These are phyloP conservation scores for Rubus idaeus DNA, from an alignment of 306 rosid species.

Conservation along the genomic window DNA sequence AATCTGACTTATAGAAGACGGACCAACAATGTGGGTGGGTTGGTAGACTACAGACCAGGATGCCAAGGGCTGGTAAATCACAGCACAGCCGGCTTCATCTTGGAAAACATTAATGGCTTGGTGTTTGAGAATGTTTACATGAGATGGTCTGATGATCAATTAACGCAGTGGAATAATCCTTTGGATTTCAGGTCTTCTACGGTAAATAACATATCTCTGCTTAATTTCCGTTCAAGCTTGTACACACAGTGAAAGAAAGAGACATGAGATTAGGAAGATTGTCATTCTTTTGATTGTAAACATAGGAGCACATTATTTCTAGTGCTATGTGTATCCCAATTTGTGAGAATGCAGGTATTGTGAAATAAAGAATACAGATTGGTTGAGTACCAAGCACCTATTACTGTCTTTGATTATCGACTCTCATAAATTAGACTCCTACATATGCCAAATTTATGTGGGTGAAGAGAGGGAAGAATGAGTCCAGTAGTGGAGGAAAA, in stretches of 20 bases:
- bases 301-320: background rate
- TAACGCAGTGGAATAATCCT: slow-evolving; percentile 67
- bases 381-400: too few relatives aligned
- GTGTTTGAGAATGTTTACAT: slow-evolving; percentile 69
- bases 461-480: too few relatives aligned
- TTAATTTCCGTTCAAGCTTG: slow-evolving; percentile 60
- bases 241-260: slow-evolving; percentile 17
- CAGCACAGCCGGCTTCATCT: slow-evolving; percentile 62
- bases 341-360: background rate
- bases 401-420: too few relatives aligned
- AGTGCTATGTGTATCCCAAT: background rate
- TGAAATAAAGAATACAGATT: slow-evolving; percentile 5
- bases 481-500: too few relatives aligned
- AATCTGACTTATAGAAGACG: slow-evolving; percentile 60
- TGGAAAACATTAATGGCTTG: slow-evolving; percentile 81
- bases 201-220: slow-evolving; percentile 62
- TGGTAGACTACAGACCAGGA: slow-evolving; percentile 85
- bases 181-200: slow-evolving; percentile 74
- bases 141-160: slow-evolving; percentile 60
- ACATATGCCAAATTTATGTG: too few relatives aligned
- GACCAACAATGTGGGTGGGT: slow-evolving; percentile 62
- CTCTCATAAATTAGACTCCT: too few relatives aligned
- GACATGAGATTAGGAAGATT: background rate
- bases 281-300: background rate
- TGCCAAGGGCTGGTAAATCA: slow-evolving; percentile 80